Evolutionary conservation across 2,329 filamentous ascomycete species (phyloP).

Genomic region (Penicillium sclerotiorum): DNA sequence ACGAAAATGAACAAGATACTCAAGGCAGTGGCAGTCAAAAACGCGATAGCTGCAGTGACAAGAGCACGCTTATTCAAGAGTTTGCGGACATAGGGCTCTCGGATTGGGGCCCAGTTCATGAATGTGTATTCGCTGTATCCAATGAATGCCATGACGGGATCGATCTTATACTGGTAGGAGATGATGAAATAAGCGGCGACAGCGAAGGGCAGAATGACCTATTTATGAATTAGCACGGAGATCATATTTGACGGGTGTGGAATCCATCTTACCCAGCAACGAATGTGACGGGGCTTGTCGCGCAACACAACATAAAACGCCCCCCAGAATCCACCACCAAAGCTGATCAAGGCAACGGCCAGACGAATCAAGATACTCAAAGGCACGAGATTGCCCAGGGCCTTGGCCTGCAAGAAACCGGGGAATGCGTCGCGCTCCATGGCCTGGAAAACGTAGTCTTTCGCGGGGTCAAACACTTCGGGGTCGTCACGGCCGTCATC

Average conservation of each 20-base stretch:
- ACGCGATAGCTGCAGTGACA: conserved; percentile 76
- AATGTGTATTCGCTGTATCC: conserved; percentile 96
- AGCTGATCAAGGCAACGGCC: conserved; percentile 78
- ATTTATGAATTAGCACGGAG: conserved; percentile 20
- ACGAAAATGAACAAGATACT: conserved; percentile 93
- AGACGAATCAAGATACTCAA: conserved; percentile 84
- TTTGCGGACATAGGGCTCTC: conserved; percentile 87
- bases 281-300: conserved; percentile 69
- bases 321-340: conserved; percentile 94
- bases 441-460: conserved; percentile 99
- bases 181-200: conserved; percentile 85
- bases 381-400: conserved; percentile 91
- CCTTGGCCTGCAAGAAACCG: conserved; percentile 91
- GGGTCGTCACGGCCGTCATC: conserved; percentile 91
- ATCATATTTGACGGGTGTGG: conserved; percentile 7
- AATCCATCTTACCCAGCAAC: conserved; percentile 74
- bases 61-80: conserved; percentile 80
- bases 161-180: conserved; percentile 93
- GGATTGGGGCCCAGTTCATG: conserved; percentile 83
- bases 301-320: conserved; percentile 93
- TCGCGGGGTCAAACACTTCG: conserved; percentile 94
- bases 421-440: conserved; percentile 99
- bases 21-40: conserved; percentile 76
- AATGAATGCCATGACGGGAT: conserved; percentile 84
- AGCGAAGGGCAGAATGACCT: conserved; percentile 87